phyloP scores from a whole-genome alignment of 768 basidiomycete species.

The Leccinellum albellum region DNA sequence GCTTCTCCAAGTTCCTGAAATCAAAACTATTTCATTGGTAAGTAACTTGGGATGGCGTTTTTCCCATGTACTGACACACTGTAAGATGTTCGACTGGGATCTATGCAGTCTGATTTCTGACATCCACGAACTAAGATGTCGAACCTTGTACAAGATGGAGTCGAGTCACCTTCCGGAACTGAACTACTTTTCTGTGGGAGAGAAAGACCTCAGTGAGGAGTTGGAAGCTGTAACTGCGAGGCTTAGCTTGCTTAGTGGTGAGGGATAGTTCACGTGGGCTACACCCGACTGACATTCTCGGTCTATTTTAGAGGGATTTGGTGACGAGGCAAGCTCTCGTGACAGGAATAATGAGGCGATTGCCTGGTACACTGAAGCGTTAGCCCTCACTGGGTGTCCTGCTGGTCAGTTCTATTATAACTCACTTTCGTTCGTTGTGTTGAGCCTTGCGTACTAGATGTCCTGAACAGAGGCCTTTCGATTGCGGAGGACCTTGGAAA shows the following conservation, averaged over 20 bases:
- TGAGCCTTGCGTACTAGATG: background rate
- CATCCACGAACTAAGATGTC: background rate
- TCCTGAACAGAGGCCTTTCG: background rate
- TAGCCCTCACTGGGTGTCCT: background rate
- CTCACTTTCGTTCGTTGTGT: background rate
- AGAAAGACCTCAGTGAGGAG: slow-evolving; percentile 5
- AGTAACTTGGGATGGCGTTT: background rate
- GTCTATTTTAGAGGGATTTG: slow-evolving; percentile 8
- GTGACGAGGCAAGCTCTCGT: slow-evolving; percentile 3
- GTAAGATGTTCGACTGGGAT: slow-evolving; percentile 14
- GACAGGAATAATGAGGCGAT: slow-evolving; percentile 1
- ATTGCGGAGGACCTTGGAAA: background rate
- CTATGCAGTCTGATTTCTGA: background rate
- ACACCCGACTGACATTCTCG: background rate
- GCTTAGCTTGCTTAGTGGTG: slow-evolving; percentile 14
- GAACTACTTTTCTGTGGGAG: background rate
- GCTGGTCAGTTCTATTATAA: background rate
- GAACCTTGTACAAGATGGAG: background rate
- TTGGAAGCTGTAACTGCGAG: background rate
- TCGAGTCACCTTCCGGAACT: background rate
- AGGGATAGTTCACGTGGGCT: background rate
- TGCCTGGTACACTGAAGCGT: slow-evolving; percentile 13
- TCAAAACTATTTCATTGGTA: slow-evolving; percentile 1
- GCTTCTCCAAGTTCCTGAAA: slow-evolving; percentile 1
- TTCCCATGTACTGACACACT: background rate